Evolutionary conservation across 2,329 filamentous ascomycete species (phyloP).

Genomic region (Clonostachys sp.): DNA sequence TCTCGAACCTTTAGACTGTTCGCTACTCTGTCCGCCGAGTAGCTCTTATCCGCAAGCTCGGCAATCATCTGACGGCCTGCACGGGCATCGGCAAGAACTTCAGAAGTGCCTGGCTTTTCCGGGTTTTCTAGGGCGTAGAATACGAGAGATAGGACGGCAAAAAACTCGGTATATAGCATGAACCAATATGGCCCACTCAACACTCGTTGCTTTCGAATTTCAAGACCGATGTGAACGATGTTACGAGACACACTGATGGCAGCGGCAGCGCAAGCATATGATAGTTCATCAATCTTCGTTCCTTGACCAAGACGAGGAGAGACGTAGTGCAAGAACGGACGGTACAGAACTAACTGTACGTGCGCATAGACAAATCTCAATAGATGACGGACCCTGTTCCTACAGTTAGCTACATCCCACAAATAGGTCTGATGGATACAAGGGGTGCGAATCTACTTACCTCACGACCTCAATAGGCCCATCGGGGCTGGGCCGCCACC

Average conservation of each 20-base stretch:
- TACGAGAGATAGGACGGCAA: constrained; percentile 72
- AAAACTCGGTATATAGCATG: constrained; percentile 79
- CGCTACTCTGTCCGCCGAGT: constrained; percentile 85
- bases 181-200: constrained; percentile 86
- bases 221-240: constrained; percentile 74
- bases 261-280: constrained; percentile 67
- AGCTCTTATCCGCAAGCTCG: constrained; percentile 73
- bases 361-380: constrained; percentile 78
- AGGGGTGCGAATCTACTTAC: constrained; percentile 40
- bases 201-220: constrained; percentile 70
- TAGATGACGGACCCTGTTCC: constrained; percentile 60
- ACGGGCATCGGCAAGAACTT: constrained; percentile 79
- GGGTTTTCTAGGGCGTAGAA: constrained; percentile 81
- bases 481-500: constrained; percentile 75
- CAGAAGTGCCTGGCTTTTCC: constrained; percentile 66
- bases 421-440: neutral
- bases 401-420: neutral
- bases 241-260: constrained; percentile 62
- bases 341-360: constrained; percentile 77
- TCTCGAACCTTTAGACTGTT: constrained; percentile 66
- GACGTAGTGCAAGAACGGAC: constrained; percentile 80
- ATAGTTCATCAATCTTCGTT: constrained; percentile 65
- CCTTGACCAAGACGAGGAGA: constrained; percentile 56
- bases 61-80: constrained; percentile 81
- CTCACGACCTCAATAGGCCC: constrained; percentile 70